Conservation (phyloP, 2,329 filamentous ascomycete species). For the Penicillium sp. region DNA sequence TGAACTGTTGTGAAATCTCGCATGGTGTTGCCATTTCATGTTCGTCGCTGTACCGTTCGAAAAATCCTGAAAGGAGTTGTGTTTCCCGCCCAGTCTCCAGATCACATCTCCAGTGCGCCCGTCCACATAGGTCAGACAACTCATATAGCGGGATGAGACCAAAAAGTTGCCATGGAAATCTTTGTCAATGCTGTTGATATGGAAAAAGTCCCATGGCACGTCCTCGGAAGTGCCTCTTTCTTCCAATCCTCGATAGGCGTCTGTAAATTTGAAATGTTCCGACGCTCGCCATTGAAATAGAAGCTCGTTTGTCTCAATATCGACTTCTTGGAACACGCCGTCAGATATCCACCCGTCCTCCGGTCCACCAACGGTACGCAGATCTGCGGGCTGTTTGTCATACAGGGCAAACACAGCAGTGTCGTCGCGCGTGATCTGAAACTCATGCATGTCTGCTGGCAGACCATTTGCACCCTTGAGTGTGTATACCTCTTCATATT, state of each 20-base stretch:
- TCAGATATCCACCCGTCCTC: constrained; percentile 44
- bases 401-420: constrained; percentile 49
- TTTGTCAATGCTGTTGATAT: constrained; percentile 58
- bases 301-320: constrained; percentile 46
- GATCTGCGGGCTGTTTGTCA: constrained; percentile 39
- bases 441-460: constrained; percentile 47
- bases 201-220: constrained; percentile 56
- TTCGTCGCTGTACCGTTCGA: constrained; percentile 47
- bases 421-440: constrained; percentile 44
- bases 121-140: constrained; percentile 45
- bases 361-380: constrained; percentile 39
- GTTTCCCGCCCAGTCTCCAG: constrained; percentile 55
- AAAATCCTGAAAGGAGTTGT: constrained; percentile 46
- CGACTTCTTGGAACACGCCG: constrained; percentile 49
- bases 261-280: constrained; percentile 42
- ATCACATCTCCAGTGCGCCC: constrained; percentile 49
- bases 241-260: constrained; percentile 23
- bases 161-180: constrained; percentile 49
- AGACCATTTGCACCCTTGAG: constrained; percentile 42
- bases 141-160: constrained; percentile 44
- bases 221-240: constrained; percentile 17
- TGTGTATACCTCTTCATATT: constrained; percentile 38
- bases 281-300: constrained; percentile 53
- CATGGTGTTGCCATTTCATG: constrained; percentile 57
- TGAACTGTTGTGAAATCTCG: constrained; percentile 39